Percentiles rank a stretch among this genome's conserved stretches.
These are phyloP conservation scores for Ophiostoma tasmaniense DNA, from an alignment of 2,329 filamentous ascomycete species.

Conservation along the genomic window DNA sequence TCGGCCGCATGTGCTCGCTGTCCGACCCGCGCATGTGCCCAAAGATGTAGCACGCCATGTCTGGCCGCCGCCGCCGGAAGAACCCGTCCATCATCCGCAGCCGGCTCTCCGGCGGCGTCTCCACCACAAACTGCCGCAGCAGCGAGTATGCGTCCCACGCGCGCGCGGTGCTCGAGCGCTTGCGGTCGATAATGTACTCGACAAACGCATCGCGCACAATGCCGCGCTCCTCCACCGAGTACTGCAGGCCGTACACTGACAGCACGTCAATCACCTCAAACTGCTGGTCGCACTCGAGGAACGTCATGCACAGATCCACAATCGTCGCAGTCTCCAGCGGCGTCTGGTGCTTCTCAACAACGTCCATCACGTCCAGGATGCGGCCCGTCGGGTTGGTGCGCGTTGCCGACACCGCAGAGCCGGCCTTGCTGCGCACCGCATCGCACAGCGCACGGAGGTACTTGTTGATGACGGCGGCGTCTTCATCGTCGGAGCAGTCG, in stretches of 20 bases:
- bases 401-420: neutral
- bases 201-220: slow-evolving; percentile 59
- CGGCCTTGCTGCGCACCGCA: neutral
- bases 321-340: slow-evolving; percentile 67
- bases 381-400: slow-evolving; percentile 51
- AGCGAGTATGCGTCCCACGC: slow-evolving; percentile 59
- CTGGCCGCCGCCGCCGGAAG: slow-evolving; percentile 63
- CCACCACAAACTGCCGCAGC: slow-evolving; percentile 55
- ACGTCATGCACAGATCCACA: slow-evolving; percentile 60
- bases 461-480: slow-evolving; percentile 58
- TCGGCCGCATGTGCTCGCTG: slow-evolving; percentile 55
- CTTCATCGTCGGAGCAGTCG: slow-evolving; percentile 44
- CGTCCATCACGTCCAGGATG: slow-evolving; percentile 64
- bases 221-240: slow-evolving; percentile 59
- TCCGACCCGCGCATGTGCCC: slow-evolving; percentile 84
- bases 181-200: slow-evolving; percentile 55
- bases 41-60: slow-evolving; percentile 82
- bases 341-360: slow-evolving; percentile 61
- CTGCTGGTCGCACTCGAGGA: slow-evolving; percentile 67
- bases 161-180: slow-evolving; percentile 50
- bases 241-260: slow-evolving; percentile 63
- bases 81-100: slow-evolving; percentile 72
- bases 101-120: slow-evolving; percentile 57
- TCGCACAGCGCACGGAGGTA: slow-evolving; percentile 58
- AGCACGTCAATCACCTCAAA: slow-evolving; percentile 76